These are phyloP conservation scores for Penicillium fimorum DNA, from an alignment of 495 filamentous ascomycete species.

Conservation along the genomic window DNA sequence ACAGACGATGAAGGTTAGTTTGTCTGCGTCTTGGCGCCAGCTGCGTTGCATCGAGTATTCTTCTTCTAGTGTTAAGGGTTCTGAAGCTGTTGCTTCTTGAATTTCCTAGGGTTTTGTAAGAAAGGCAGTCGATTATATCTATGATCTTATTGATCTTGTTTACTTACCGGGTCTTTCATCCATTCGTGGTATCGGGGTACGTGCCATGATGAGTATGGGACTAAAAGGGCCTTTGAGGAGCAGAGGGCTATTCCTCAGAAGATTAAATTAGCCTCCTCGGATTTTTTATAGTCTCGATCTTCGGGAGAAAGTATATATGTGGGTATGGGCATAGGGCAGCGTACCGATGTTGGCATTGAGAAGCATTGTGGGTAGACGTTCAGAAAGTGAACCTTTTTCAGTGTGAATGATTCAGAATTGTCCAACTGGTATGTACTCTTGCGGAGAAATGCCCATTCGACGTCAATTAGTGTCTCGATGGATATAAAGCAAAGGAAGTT, in stretches of 20 bases:
- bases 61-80: slow-evolving; percentile 70
- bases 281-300: background rate
- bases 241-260: slow-evolving; percentile 56
- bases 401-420: background rate
- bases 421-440: background rate
- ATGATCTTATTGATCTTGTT: background rate
- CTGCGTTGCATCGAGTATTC: slow-evolving; percentile 82
- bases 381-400: background rate
- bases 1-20: slow-evolving; percentile 50
- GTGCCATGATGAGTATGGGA: slow-evolving; percentile 81
- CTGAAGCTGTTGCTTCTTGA: slow-evolving; percentile 79
- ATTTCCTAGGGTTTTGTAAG: slow-evolving; percentile 55
- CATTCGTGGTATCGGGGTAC: slow-evolving; percentile 80
- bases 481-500: slow-evolving; percentile 5
- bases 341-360: slow-evolving; percentile 45
- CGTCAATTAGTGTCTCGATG: background rate
- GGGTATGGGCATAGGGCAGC: background rate
- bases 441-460: background rate
- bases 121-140: background rate
- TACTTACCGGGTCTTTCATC: slow-evolving; percentile 80
- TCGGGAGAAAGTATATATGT: slow-evolving; percentile 8
- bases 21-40: slow-evolving; percentile 71
- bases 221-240: slow-evolving; percentile 64
- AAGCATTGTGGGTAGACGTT: slow-evolving; percentile 28
- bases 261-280: background rate